Percentiles rank a stretch among this genome's conserved stretches.
Evolutionary conservation across 1,139 yeast genomes (phyloP).

Genomic region (Yamadazyma songkhlaensis): DNA sequence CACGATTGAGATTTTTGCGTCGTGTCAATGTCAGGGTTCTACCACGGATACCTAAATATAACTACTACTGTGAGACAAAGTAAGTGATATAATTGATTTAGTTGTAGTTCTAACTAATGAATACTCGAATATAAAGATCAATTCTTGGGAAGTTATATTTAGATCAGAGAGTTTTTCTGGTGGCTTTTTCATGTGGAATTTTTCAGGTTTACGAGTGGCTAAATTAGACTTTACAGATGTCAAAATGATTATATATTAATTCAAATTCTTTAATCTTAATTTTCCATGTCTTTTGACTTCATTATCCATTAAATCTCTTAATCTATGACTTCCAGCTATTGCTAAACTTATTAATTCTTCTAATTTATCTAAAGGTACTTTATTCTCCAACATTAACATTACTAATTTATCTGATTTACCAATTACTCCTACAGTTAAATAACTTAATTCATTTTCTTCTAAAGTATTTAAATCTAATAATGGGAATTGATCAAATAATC

Average conservation of each 20-base stretch:
- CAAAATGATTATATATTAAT: not conserved
- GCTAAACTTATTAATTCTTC: conserved; percentile 81
- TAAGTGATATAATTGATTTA: too few relatives aligned
- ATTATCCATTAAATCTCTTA: conserved; percentile 82
- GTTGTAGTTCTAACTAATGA: too few relatives aligned
- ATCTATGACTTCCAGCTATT: conserved; percentile 82
- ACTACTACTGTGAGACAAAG: too few relatives aligned
- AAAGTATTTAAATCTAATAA: conserved; percentile 76
- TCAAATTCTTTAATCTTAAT: conserved; percentile 29
- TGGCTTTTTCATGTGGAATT: too few relatives aligned
- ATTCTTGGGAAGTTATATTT: too few relatives aligned
- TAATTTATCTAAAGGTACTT: conserved; percentile 77
- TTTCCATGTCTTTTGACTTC: conserved; percentile 75
- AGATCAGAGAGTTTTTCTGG: too few relatives aligned
- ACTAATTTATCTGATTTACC: conserved; percentile 82
- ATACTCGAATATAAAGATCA: too few relatives aligned
- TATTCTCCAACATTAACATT: conserved; percentile 73
- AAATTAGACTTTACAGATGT: not conserved
- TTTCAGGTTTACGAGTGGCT: too few relatives aligned
- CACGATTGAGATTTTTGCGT: conserved; percentile 4
- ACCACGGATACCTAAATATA: not conserved
- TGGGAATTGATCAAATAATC: conserved; percentile 72
- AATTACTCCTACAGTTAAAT: conserved; percentile 77
- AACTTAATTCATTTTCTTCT: conserved; percentile 83
- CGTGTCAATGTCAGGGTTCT: conserved; percentile 2